Evolutionary conservation across 2,329 filamentous ascomycete species (phyloP).

Genomic region (Aureobasidium sp.): DNA sequence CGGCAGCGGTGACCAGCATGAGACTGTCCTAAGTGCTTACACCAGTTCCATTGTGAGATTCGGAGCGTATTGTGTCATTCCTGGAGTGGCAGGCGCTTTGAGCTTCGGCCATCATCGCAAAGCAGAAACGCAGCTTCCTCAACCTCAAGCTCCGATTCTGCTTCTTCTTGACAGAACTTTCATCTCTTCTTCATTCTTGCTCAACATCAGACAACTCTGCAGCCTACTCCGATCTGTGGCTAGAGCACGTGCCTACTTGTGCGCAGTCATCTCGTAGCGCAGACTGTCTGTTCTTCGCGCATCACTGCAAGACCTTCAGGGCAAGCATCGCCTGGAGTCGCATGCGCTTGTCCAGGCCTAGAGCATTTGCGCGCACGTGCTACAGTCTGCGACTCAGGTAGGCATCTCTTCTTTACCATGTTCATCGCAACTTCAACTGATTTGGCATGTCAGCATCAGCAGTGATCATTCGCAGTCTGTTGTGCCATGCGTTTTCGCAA

Average conservation of each 20-base stretch:
- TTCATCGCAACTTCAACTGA: background rate
- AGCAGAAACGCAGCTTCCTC: background rate
- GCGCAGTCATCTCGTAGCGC: background rate
- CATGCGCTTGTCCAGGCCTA: background rate
- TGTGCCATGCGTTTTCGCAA: background rate
- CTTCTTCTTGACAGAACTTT: background rate
- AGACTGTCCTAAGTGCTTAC: background rate
- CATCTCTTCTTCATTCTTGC: background rate
- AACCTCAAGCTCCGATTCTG: background rate
- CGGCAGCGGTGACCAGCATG: background rate
- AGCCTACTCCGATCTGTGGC: background rate
- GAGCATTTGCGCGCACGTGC: background rate
- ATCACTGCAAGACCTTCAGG: background rate
- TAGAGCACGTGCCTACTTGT: background rate
- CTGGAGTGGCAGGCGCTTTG: background rate
- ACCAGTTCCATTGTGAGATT: background rate
- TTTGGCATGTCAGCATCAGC: background rate
- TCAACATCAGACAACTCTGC: background rate
- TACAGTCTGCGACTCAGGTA: background rate
- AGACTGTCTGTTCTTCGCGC: background rate
- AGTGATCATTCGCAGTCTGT: background rate
- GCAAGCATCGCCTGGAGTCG: background rate
- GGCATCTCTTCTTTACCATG: background rate
- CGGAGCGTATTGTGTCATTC: background rate
- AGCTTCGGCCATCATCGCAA: constrained; percentile 1